A percentile compares a stretch with the other conserved stretches of the same genome.
Evolutionary conservation across 495 filamentous ascomycete species (phyloP).

Genomic region (Lepidopterella palustris): DNA sequence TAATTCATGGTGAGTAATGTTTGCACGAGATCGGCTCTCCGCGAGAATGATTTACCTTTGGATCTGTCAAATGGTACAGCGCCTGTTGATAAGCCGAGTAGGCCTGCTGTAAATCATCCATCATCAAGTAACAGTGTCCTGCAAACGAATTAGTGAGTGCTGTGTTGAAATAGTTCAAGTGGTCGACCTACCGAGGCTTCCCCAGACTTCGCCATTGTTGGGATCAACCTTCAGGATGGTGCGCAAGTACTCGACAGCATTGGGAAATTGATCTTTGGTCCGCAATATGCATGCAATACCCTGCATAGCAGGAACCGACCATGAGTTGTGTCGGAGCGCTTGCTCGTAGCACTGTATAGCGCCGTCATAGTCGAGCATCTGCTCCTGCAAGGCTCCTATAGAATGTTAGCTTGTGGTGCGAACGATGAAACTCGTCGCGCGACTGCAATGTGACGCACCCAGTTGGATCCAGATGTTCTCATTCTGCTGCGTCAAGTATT

Average conservation of each 20-base stretch:
- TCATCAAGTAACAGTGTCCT: conserved; percentile 98
- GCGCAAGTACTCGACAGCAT: conserved; percentile 88
- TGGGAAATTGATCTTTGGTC: conserved; percentile 86
- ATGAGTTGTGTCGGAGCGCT: conserved; percentile 77
- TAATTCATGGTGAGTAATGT: too few relatives aligned
- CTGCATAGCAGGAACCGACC: conserved; percentile 90
- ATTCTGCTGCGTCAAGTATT: conserved; percentile 60
- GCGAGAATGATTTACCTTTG: conserved; percentile 59
- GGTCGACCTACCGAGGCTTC: conserved; percentile 65
- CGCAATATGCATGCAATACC: conserved; percentile 86
- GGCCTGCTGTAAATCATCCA: conserved; percentile 96
- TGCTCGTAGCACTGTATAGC: conserved; percentile 84
- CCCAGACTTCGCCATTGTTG: conserved; percentile 92
- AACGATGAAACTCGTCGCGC: background rate
- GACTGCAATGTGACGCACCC: conserved; percentile 50
- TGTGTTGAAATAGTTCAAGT: background rate
- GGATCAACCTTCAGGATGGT: conserved; percentile 84
- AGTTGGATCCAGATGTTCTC: conserved; percentile 92
- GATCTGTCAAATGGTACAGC: conserved; percentile 85
- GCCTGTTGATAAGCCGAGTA: conserved; percentile 98
- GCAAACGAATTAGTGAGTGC: conserved; percentile 10
- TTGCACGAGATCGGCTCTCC: too few relatives aligned
- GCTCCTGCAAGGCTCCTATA: conserved; percentile 74
- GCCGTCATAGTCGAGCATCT: conserved; percentile 81
- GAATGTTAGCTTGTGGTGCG: conserved; percentile 13